Percentiles rank a stretch among this genome's conserved stretches.
Evolutionary conservation across 140 eudicot genomes (phyloP).

Genomic region (Stevia rebaudiana): DNA sequence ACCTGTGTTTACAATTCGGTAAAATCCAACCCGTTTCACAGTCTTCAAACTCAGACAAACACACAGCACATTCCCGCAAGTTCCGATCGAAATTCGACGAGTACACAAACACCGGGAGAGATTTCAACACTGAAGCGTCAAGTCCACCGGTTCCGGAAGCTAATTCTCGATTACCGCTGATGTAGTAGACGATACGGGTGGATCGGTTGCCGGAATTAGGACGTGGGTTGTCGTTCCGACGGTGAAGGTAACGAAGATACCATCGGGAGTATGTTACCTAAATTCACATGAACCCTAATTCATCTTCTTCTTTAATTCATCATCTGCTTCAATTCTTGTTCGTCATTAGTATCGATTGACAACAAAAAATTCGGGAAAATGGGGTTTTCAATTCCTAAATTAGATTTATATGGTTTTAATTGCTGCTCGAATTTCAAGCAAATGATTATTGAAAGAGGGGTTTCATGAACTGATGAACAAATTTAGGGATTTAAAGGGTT

Average conservation of each 20-base stretch:
- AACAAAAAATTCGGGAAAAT: too few species aligned
- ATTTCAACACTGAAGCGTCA: conserved; percentile 31
- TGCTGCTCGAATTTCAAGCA: too few species aligned
- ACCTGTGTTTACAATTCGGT: conserved; percentile 64
- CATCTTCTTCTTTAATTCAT: too few species aligned
- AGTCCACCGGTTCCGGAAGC: conserved; percentile 41
- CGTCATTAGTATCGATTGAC: too few species aligned
- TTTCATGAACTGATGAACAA: too few species aligned
- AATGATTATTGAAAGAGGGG: too few species aligned
- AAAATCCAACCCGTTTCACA: conserved; percentile 54
- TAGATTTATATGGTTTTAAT: too few species aligned
- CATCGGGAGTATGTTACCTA: conserved; percentile 78
- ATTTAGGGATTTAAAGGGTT: too few species aligned
- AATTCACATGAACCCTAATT: too few species aligned
- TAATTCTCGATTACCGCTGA: conserved; percentile 24
- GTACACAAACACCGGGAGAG: conserved; percentile 51
- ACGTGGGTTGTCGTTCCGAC: conserved; percentile 37
- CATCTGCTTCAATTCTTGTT: too few species aligned
- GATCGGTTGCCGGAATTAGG: conserved; percentile 38
- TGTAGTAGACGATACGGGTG: conserved; percentile 44
- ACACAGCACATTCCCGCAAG: conserved; percentile 61
- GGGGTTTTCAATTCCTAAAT: too few species aligned
- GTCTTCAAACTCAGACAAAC: conserved; percentile 77
- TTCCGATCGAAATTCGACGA: conserved; percentile 4
- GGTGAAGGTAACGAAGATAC: conserved; percentile 43